A percentile compares a stretch with the other conserved stretches of the same genome.
These are phyloP conservation scores for Sporothrix humicola DNA, from an alignment of 2,329 filamentous ascomycete species.

Conservation along the genomic window DNA sequence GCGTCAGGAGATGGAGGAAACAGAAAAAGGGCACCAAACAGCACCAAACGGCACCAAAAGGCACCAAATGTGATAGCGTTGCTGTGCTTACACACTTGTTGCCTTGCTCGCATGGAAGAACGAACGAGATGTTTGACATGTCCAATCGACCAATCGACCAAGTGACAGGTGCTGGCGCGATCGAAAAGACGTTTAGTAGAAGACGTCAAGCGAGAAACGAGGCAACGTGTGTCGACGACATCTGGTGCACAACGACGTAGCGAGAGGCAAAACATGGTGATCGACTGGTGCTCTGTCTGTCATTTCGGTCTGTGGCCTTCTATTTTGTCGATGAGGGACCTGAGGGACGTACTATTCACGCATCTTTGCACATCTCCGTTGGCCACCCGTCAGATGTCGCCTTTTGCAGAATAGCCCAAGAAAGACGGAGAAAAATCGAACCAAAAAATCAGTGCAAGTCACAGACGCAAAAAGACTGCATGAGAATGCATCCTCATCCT, in stretches of 20 bases:
- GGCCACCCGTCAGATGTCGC: constrained; percentile 1
- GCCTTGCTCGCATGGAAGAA: not conserved
- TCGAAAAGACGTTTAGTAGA: not conserved
- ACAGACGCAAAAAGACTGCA: constrained; percentile 8
- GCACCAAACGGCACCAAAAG: not conserved
- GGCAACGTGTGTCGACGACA: not conserved
- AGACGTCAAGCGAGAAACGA: not conserved
- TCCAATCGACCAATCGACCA: too few relatives aligned
- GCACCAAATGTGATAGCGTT: not conserved
- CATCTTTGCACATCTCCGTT: not conserved
- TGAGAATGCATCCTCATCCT: constrained; percentile 2
- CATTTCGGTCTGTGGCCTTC: not conserved
- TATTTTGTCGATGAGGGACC: not conserved
- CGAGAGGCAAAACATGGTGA: not conserved
- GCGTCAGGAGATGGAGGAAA: not conserved
- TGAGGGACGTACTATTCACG: not conserved
- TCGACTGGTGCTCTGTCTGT: not conserved
- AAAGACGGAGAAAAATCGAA: not conserved
- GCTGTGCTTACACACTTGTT: constrained; percentile 6
- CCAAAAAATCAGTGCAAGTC: not conserved
- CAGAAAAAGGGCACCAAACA: not conserved
- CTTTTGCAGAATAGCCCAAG: constrained; percentile 10
- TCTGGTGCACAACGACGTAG: not conserved
- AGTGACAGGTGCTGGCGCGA: not conserved
- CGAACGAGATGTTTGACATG: not conserved